A percentile compares a stretch with the other conserved stretches of the same genome.
Evolutionary conservation across 768 basidiomycete genomes (phyloP).

Genomic region (Macrolepiota fuliginosa): DNA sequence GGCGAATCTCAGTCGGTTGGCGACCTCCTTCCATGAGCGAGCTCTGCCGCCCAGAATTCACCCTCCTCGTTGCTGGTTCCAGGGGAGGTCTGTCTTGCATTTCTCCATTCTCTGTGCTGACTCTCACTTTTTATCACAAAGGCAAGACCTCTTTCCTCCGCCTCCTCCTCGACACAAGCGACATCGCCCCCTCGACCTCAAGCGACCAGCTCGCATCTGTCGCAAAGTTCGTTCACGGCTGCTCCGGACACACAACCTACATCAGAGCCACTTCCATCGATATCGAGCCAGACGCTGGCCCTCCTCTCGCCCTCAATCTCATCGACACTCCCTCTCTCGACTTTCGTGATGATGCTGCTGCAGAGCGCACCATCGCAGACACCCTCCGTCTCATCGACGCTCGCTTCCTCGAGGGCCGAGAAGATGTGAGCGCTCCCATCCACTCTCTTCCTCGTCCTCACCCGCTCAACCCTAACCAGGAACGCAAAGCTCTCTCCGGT

Average conservation of each 20-base stretch:
- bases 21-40: slow-evolving; percentile 52
- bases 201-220: slow-evolving; percentile 79
- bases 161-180: slow-evolving; percentile 79
- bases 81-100: slow-evolving; percentile 59
- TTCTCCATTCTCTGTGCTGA: slow-evolving; percentile 14
- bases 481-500: slow-evolving; percentile 65
- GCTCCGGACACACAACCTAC: slow-evolving; percentile 67
- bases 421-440: slow-evolving; percentile 60
- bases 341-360: slow-evolving; percentile 60
- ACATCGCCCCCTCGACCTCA: slow-evolving; percentile 56
- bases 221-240: slow-evolving; percentile 81
- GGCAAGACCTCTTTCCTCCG: slow-evolving; percentile 87
- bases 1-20: slow-evolving; percentile 54
- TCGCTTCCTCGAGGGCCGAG: slow-evolving; percentile 69
- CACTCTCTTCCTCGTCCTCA: slow-evolving; percentile 16
- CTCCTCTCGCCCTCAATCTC: slow-evolving; percentile 61
- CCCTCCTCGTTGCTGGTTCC: slow-evolving; percentile 80
- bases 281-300: slow-evolving; percentile 56
- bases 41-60: slow-evolving; percentile 43
- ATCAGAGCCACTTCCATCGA: slow-evolving; percentile 71
- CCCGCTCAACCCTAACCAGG: slow-evolving; percentile 39
- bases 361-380: slow-evolving; percentile 64
- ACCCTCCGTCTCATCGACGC: slow-evolving; percentile 71
- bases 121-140: slow-evolving; percentile 25
- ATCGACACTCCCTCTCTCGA: slow-evolving; percentile 84